These are phyloP conservation scores for Hypoxylon lenormandii DNA, from an alignment of 495 filamentous ascomycete species.

Conservation along the genomic window DNA sequence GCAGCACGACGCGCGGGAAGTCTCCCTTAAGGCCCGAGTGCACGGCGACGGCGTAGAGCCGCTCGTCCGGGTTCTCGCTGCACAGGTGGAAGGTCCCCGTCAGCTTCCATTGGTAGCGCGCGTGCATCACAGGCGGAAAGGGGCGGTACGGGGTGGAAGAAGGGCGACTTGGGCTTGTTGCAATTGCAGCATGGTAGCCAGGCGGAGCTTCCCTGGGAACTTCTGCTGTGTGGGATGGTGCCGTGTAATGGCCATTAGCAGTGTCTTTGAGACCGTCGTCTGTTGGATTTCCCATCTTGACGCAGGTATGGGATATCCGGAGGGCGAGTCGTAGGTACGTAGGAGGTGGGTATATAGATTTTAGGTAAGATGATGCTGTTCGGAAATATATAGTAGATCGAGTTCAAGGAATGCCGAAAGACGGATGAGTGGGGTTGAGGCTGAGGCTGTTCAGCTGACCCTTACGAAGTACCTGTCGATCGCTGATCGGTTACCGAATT, in stretches of 20 bases:
- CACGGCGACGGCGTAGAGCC: neutral
- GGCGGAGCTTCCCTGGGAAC: conserved; percentile 1
- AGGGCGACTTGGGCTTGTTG: neutral
- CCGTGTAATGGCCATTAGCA: neutral
- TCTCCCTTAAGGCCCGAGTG: neutral
- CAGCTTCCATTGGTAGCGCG: conserved; percentile 15
- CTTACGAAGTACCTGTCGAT: too few species aligned
- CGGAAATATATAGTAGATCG: too few species aligned
- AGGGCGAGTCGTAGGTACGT: neutral
- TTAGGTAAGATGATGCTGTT: too few species aligned
- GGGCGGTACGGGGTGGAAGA: neutral
- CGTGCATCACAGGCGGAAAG: conserved; percentile 10
- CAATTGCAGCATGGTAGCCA: neutral
- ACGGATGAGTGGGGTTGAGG: too few species aligned
- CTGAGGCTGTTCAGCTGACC: too few species aligned
- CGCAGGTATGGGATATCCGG: neutral
- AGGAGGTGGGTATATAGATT: too few species aligned
- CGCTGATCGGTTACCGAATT: too few species aligned
- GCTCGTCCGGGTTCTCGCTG: neutral
- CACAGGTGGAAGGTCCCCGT: conserved; percentile 4
- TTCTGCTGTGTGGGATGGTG: neutral
- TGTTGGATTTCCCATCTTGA: conserved; percentile 76
- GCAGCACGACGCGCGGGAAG: neutral
- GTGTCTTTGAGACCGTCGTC: conserved; percentile 66
- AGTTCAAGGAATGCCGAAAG: too few species aligned